These are phyloP conservation scores for Mortierella sp. DNA, from an alignment of 371 early-diverging fungal species.

Conservation along the genomic window DNA sequence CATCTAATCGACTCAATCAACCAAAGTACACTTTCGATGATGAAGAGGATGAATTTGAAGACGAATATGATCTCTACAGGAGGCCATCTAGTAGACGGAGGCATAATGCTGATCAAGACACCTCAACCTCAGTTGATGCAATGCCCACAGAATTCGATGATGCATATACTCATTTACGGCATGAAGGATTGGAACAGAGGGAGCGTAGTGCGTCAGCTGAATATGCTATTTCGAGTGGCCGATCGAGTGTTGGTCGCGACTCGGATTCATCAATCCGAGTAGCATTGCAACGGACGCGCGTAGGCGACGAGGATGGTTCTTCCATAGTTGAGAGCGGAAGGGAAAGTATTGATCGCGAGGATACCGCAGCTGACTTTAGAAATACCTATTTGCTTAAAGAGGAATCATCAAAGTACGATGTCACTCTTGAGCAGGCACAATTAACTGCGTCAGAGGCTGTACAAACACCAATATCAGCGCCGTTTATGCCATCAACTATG, in stretches of 20 bases:
- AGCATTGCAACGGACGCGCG: slow-evolving; percentile 37
- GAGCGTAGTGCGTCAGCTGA: slow-evolving; percentile 15
- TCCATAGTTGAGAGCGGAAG: background rate
- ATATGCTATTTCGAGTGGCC: slow-evolving; percentile 8
- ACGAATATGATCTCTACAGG: slow-evolving; percentile 41
- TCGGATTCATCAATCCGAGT: slow-evolving; percentile 47
- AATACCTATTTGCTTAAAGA: background rate
- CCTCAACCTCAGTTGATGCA: background rate
- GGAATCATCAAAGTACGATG: too few relatives aligned
- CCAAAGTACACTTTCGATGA: slow-evolving; percentile 50
- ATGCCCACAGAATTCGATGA: background rate
- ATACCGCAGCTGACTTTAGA: background rate
- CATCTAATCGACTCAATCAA: slow-evolving; percentile 38
- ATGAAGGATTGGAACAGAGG: slow-evolving; percentile 6
- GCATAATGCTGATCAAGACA: slow-evolving; percentile 4
- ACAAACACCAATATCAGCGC: background rate
- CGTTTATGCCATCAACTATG: background rate
- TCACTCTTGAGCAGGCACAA: background rate
- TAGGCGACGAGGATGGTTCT: slow-evolving; percentile 11
- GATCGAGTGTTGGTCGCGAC: slow-evolving; percentile 42
- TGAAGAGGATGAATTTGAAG: slow-evolving; percentile 44
- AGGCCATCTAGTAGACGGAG: slow-evolving; percentile 25
- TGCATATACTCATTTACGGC: background rate
- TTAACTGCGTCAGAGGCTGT: background rate
- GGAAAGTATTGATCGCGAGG: background rate